Evolutionary conservation across 2,329 filamentous ascomycete genomes (phyloP), one percentile per base, ranked within the genome.

Genomic region (Penicillium sp.): DNA sequence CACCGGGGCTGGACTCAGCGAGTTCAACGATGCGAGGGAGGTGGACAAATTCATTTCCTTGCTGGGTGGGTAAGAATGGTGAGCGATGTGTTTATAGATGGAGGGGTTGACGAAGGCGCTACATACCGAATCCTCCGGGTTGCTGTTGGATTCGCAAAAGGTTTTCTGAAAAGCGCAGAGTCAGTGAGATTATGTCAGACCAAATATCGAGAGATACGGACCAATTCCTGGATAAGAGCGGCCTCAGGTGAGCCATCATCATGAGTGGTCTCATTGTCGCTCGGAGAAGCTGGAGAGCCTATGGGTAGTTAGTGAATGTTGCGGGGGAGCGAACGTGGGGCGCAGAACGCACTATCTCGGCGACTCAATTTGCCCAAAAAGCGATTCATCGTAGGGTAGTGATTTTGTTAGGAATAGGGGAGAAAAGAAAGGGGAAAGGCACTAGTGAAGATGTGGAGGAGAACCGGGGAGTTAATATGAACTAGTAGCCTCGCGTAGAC

Each of bases 21-120:
- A 89, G 85, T 69, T 97, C 94, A 77, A 99, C 94, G 63, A 99
- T 97, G 56, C 88, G 85, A 8, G 94, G 94, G 33, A 97, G 88
- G 70, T 92, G 90, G 56, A 96, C 86, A 60, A 96, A 92, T 78
- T 97, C 94, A 73, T 95, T 89, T 69, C 88, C 90, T 83, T 91
- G 73, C 68, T 67, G 25, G 22, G 42, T 14, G 41, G n/a, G 26
- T 31, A 53, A 18, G 14, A 31, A 20, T 1, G 18, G 33, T 43
- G 27, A 57, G 35, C 15, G 43, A 59, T 25, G 15, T 15, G 20
- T 12, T 56, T 35, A 55, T 43, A 50, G 46, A 23, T 25, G 15
- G 22, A 26, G 18, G 35, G 43, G 43, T 29, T 23, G 44, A 9
- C 25, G 44, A 9, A 25, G 27, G 49, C 23, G 22, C 15, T 29